A percentile compares a stretch with the other conserved stretches of the same genome.
phyloP scores from a whole-genome alignment of 805 yeast genomes.

The Suhomyces sp. region DNA sequence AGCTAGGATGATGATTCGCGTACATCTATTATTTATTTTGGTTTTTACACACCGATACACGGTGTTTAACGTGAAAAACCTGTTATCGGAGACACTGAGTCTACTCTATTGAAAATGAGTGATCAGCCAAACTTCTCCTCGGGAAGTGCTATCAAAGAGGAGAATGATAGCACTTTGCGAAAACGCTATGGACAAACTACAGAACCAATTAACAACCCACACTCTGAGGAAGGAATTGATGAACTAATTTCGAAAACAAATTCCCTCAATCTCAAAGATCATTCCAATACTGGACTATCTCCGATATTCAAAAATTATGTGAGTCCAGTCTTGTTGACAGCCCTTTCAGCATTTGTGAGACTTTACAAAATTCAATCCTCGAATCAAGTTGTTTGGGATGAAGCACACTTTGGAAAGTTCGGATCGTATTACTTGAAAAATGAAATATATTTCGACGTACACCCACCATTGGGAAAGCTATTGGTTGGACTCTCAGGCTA shows the following conservation, averaged over 20 bases:
- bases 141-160: not conserved
- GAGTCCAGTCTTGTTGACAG: slow-evolving; percentile 10
- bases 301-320: slow-evolving; percentile 1
- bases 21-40: not conserved
- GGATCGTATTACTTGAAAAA: slow-evolving; percentile 77
- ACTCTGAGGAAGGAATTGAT: slow-evolving; percentile 6
- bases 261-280: slow-evolving; percentile 9
- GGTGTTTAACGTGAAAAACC: not conserved
- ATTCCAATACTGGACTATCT: not conserved
- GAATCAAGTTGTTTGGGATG: slow-evolving; percentile 78
- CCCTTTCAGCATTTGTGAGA: slow-evolving; percentile 38
- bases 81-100: not conserved
- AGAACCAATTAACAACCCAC: not conserved
- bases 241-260: slow-evolving; percentile 13
- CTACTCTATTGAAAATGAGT: not conserved
- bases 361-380: slow-evolving; percentile 56
- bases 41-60: not conserved
- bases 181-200: not conserved
- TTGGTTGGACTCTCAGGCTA: slow-evolving; percentile 75
- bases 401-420: slow-evolving; percentile 85
- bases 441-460: slow-evolving; percentile 83
- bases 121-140: not conserved
- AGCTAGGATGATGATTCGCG: not conserved
- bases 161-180: not conserved
- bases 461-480: slow-evolving; percentile 85